These are phyloP conservation scores for Myriosclerotinia duriaeana DNA, from an alignment of 2,329 filamentous ascomycete species.

Conservation along the genomic window DNA sequence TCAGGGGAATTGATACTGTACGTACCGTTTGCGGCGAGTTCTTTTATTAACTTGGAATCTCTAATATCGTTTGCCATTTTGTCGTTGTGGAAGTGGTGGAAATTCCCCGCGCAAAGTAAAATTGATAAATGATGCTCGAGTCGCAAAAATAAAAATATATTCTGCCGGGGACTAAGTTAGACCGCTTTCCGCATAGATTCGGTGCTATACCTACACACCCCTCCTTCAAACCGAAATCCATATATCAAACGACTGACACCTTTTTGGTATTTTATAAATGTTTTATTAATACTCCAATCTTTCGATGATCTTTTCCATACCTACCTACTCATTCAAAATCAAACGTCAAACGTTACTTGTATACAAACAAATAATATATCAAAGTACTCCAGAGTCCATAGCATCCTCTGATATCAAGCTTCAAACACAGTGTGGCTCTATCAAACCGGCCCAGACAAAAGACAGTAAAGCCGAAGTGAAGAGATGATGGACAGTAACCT, in stretches of 20 bases:
- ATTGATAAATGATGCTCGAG: background rate
- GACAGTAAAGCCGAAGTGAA: too few species aligned
- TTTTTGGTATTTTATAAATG: too few species aligned
- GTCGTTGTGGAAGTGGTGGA: too few species aligned
- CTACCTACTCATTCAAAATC: too few species aligned
- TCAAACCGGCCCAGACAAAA: too few species aligned
- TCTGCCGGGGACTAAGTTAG: background rate
- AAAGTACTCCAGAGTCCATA: background rate
- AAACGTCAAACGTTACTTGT: too few species aligned
- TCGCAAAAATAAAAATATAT: conserved; percentile 21
- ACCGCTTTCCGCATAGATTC: background rate
- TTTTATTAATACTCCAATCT: too few species aligned
- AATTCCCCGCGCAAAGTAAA: conserved; percentile 10
- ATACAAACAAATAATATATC: too few species aligned
- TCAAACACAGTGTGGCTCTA: background rate
- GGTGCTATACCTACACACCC: background rate
- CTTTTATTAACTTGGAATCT: conserved; percentile 42
- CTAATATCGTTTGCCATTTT: conserved; percentile 37
- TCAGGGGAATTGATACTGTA: background rate
- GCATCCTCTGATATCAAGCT: background rate
- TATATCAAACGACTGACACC: too few species aligned
- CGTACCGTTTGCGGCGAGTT: conserved; percentile 42
- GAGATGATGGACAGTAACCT: too few species aligned
- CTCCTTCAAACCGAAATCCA: background rate
- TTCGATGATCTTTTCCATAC: too few species aligned